Conservation (phyloP, 331 rosid genomes). For the Acacia pycnantha region DNA sequence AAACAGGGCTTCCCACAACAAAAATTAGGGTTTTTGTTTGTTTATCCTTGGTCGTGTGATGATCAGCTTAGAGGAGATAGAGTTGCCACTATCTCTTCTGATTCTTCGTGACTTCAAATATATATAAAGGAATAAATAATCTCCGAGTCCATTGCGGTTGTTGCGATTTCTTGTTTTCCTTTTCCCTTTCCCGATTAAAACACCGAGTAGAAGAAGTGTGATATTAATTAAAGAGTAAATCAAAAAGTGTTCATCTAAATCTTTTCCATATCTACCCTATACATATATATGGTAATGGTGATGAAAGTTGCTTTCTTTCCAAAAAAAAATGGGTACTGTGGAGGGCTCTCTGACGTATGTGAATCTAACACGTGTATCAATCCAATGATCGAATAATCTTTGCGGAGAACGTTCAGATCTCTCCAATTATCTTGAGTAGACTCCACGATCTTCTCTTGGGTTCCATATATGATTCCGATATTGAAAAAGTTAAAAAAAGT, state of each 20-base stretch:
- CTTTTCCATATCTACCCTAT: no score
- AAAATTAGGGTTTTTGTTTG: not conserved
- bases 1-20: not conserved
- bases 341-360: not conserved
- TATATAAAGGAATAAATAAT: not conserved
- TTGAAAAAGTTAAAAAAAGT: not conserved
- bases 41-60: not conserved
- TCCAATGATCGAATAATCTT: not conserved
- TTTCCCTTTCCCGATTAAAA: not conserved
- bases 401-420: not conserved
- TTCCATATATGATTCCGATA: not conserved
- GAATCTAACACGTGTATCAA: not conserved
- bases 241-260: not conserved
- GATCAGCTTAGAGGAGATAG: not conserved
- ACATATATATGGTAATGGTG: not conserved
- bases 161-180: not conserved
- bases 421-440: not conserved
- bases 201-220: not conserved
- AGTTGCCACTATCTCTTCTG: not conserved
- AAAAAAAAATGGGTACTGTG: not conserved
- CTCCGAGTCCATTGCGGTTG: not conserved
- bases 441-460: not conserved
- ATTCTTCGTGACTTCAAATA: not conserved
- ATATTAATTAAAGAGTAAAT: not conserved
- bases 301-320: not conserved